A percentile compares a stretch with the other conserved stretches of the same genome.
These are phyloP conservation scores for Lecanicillium sp. DNA, from an alignment of 2,329 filamentous ascomycete species.

Conservation along the genomic window DNA sequence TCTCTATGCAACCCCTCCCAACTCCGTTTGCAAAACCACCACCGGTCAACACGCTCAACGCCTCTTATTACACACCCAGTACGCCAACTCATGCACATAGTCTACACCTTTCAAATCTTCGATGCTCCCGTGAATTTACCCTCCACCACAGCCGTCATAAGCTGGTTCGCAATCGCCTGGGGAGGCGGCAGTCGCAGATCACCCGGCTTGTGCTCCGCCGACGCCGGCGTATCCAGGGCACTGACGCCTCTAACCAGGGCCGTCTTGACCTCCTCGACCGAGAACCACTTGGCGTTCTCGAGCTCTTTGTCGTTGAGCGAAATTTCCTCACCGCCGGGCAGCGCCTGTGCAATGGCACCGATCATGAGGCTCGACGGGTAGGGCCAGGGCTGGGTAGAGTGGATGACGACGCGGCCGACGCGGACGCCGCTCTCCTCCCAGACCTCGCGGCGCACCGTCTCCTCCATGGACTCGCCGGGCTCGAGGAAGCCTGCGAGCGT, in stretches of 20 bases:
- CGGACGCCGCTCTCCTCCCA: conserved; percentile 79
- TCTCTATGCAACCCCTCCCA: neutral
- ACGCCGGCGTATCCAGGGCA: conserved; percentile 58
- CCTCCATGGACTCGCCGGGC: conserved; percentile 78
- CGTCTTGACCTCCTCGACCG: conserved; percentile 70
- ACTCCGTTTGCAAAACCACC: neutral
- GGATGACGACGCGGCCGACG: conserved; percentile 71
- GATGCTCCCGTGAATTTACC: conserved; percentile 58
- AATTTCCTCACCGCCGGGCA: conserved; percentile 71
- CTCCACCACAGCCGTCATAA: conserved; percentile 72
- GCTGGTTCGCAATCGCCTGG: conserved; percentile 87
- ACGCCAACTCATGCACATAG: neutral
- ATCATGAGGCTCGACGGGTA: conserved; percentile 84
- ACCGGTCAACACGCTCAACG: neutral
- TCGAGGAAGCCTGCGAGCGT: conserved; percentile 85
- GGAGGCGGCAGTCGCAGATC: conserved; percentile 72
- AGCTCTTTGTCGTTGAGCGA: conserved; percentile 86
- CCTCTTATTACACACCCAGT: conserved; percentile 5
- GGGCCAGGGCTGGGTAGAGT: conserved; percentile 83
- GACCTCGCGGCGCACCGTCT: conserved; percentile 75
- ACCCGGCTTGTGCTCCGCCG: conserved; percentile 67
- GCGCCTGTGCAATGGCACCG: conserved; percentile 78
- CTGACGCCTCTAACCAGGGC: conserved; percentile 63
- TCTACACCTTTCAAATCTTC: conserved; percentile 40
- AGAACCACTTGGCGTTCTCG: conserved; percentile 84